Conservation (phyloP, 257 asterid species). For the Jacaranda mimosifolia region DNA sequence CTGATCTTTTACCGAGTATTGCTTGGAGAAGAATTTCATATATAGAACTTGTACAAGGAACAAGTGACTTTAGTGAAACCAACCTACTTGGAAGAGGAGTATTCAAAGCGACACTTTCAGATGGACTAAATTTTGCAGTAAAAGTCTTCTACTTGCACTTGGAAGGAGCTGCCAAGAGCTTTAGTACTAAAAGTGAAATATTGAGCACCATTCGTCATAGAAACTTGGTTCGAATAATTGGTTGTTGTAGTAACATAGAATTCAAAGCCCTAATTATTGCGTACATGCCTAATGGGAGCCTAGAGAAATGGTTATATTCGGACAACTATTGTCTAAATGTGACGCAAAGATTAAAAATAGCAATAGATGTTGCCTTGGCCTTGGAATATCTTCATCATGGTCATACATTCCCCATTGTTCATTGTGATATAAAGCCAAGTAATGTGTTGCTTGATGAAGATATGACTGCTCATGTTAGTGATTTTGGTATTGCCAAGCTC, state of each 20-base stretch:
- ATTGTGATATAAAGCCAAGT: too few relatives aligned
- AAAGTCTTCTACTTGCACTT: conserved; percentile 2
- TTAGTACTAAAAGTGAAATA: not conserved
- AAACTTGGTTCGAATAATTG: conserved; percentile 21
- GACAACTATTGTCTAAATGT: not conserved
- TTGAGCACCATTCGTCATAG: conserved; percentile 30
- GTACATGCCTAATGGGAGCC: conserved; percentile 30
- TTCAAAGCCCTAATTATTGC: conserved; percentile 19
- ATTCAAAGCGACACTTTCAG: too few relatives aligned
- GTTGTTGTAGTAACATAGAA: conserved; percentile 28
- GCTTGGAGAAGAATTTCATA: not conserved
- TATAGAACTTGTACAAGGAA: too few relatives aligned
- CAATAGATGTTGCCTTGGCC: too few relatives aligned
- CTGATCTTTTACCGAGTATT: too few relatives aligned
- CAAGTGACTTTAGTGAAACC: too few relatives aligned
- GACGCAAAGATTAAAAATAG: conserved; percentile 7
- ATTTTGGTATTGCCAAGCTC: too few relatives aligned
- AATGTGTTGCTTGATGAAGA: too few relatives aligned
- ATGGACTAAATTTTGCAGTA: not conserved
- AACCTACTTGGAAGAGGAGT: too few relatives aligned
- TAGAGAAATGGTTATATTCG: conserved; percentile 25
- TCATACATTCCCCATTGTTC: too few relatives aligned
- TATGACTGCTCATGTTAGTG: too few relatives aligned
- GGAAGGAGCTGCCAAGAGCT: not conserved
- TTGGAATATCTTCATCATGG: too few relatives aligned